Percentiles rank a stretch among this genome's conserved stretches.
Evolutionary conservation across 345 rosid species (phyloP).

Genomic region (Luvunga scandens): DNA sequence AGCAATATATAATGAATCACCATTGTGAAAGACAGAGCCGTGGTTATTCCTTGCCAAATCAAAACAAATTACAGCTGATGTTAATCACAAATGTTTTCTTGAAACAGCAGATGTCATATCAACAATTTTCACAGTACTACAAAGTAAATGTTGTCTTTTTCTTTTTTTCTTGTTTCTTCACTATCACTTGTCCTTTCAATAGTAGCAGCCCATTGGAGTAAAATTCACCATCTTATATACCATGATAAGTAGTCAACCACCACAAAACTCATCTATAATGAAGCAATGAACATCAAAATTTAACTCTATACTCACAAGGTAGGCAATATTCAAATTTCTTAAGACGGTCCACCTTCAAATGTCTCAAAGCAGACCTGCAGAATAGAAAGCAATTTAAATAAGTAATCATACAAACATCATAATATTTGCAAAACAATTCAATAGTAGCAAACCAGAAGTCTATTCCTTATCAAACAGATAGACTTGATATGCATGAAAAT

Average conservation of each 20-base stretch:
- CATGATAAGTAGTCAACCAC: background rate
- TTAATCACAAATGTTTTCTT: background rate
- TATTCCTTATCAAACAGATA: background rate
- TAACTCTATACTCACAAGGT: conserved; percentile 75
- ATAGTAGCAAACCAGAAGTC: background rate
- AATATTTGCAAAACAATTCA: background rate
- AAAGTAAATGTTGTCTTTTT: background rate
- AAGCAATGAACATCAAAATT: background rate
- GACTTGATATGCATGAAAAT: background rate
- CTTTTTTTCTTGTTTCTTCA: background rate
- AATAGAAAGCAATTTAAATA: conserved; percentile 17
- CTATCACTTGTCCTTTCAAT: background rate
- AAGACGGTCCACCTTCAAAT: conserved; percentile 77
- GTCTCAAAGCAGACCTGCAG: conserved; percentile 87
- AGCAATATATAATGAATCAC: conserved; percentile 1
- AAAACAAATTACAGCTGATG: background rate
- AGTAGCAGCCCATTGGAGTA: background rate
- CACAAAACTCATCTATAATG: background rate
- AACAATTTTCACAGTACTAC: background rate
- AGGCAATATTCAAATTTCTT: conserved; percentile 92
- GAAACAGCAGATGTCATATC: background rate
- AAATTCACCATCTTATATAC: background rate
- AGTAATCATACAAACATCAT: background rate
- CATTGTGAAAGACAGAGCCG: background rate
- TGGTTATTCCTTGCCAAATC: background rate